Conservation (phyloP, 768 basidiomycete species). For the Tephrocybe sp. region DNA sequence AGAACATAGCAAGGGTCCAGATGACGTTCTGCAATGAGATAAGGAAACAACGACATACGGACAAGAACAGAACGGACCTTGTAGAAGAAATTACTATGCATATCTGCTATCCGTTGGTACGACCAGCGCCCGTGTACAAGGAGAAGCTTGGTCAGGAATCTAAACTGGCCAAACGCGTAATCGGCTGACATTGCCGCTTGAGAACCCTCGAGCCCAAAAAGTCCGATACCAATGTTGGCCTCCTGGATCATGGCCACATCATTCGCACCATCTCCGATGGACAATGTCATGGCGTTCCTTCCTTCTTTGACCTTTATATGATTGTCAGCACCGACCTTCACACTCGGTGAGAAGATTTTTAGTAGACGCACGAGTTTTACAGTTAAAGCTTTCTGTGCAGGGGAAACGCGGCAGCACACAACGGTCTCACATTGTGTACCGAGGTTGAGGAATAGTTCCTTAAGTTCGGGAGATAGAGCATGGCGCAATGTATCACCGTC, state of each 20-base stretch:
- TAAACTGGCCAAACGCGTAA: constrained; percentile 97
- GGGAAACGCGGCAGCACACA: constrained; percentile 96
- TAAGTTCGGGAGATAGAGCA: constrained; percentile 76
- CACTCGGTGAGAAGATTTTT: neutral
- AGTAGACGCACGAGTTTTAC: constrained; percentile 74
- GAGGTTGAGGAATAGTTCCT: constrained; percentile 85
- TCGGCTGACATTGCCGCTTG: constrained; percentile 99
- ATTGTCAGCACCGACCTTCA: constrained; percentile 7
- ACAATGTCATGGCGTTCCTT: constrained; percentile 91
- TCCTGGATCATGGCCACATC: constrained; percentile 99
- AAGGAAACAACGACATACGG: neutral
- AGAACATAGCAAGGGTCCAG: constrained; percentile 93
- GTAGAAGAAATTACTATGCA: constrained; percentile 99
- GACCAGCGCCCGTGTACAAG: constrained; percentile 97
- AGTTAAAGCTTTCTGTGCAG: constrained; percentile 96
- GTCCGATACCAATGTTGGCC: constrained; percentile 95
- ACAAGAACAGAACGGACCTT: constrained; percentile 55
- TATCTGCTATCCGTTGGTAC: constrained; percentile 93
- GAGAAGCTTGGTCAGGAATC: constrained; percentile 87
- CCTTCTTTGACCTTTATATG: constrained; percentile 85
- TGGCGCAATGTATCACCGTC: constrained; percentile 91
- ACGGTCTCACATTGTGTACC: constrained; percentile 98
- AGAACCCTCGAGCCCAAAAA: constrained; percentile 92
- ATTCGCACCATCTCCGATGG: constrained; percentile 97
- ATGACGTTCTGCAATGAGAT: constrained; percentile 67